Percentiles rank a stretch among this genome's conserved stretches.
phyloP scores from a whole-genome alignment of 495 filamentous ascomycete species.

The Penicillium odoratum region DNA sequence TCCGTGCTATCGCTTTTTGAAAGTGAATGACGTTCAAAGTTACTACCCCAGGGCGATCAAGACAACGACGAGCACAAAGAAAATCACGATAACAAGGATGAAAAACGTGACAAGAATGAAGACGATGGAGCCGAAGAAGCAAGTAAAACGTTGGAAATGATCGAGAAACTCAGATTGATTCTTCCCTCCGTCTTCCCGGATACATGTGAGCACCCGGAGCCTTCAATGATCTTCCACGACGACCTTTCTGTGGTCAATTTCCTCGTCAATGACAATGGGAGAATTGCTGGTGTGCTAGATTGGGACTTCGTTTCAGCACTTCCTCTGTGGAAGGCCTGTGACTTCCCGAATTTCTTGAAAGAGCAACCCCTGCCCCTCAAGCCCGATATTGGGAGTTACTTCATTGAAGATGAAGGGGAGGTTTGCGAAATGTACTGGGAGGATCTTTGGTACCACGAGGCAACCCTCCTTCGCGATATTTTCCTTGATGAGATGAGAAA shows the following conservation, averaged over 20 bases:
- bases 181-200: conserved; percentile 2
- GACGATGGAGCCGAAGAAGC: conserved; percentile 2
- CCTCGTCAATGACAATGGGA: conserved; percentile 42
- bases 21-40: conserved; percentile 4
- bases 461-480: conserved; percentile 31
- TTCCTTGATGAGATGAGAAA: conserved; percentile 34
- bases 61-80: too few species aligned
- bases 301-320: conserved; percentile 55
- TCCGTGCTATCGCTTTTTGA: conserved; percentile 8
- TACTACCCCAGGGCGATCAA: conserved; percentile 6
- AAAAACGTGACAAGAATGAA: too few species aligned
- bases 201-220: neutral
- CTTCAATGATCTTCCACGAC: conserved; percentile 31
- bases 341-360: conserved; percentile 46
- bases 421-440: conserved; percentile 23
- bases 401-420: conserved; percentile 29
- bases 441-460: conserved; percentile 31
- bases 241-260: conserved; percentile 52
- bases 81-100: too few species aligned
- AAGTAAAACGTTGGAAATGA: conserved; percentile 4
- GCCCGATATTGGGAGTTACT: conserved; percentile 33
- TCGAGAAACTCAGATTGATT: neutral
- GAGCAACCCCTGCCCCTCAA: conserved; percentile 21
- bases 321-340: conserved; percentile 47
- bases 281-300: conserved; percentile 49